Evolutionary conservation across 345 rosid genomes (phyloP), one percentile per base, ranked within the genome.

Genomic region (Mallotus nudiflorus): DNA sequence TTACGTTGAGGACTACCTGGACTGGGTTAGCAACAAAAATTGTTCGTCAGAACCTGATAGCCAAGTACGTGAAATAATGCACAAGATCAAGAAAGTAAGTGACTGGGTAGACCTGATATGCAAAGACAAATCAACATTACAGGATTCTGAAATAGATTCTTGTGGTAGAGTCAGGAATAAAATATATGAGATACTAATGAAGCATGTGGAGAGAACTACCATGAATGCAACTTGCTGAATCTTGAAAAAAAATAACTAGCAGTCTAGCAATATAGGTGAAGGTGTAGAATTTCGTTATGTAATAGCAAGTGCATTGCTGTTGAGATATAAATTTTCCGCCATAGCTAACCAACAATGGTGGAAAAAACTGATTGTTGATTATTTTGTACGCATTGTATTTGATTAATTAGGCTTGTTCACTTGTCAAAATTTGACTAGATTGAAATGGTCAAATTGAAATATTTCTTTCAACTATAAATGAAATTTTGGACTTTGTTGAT

Each of bases 201-300:
- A 83, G 74, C 92, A 86, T 65, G 86, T 84, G 14, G 97, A 88
- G 82, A 92, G 82, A 76, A 83, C 90, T 60, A 81, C 89, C 19
- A 46, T 72, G 66, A 54, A 56, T 51, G 56, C 66, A 58, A 25
- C n/a, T 68, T 42, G 46, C 71, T 61, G 73, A 65, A 50, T 31
- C 53, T 59, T 60, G 64, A 64, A 42, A 42, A 4, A 42, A 1
- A 42, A 42, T n/a, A n/a, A n/a, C n/a, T n/a, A n/a, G n/a, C n/a
- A n/a, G n/a, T n/a, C n/a, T n/a, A n/a, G n/a, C n/a, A n/a, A n/a
- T n/a, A n/a, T n/a, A n/a, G n/a, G n/a, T n/a, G n/a, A n/a, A n/a
- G n/a, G n/a, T n/a, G n/a, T n/a, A n/a, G n/a, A n/a, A n/a, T n/a
- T n/a, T n/a, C n/a, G n/a, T n/a, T n/a, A n/a, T n/a, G n/a, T n/a